Evolutionary conservation across 1,284 basidiomycete genomes (phyloP).

Genomic region (Rhizopogon parksii): DNA sequence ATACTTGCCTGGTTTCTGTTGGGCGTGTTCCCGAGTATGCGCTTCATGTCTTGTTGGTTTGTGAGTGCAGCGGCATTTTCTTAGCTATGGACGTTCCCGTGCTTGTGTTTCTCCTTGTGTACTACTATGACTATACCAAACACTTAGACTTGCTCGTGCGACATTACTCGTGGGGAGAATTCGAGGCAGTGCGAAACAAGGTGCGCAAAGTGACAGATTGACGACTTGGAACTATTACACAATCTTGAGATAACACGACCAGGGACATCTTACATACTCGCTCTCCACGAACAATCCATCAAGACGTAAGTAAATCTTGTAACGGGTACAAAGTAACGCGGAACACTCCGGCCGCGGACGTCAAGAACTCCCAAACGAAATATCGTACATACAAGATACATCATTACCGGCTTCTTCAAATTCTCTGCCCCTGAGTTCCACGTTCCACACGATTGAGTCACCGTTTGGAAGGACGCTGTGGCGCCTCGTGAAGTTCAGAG

Average conservation of each 20-base stretch:
- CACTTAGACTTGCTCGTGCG: conserved; percentile 1
- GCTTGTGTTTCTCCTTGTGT: neutral
- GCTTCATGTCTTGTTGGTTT: conserved; percentile 2
- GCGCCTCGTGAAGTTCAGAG: neutral
- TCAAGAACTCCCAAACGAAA: neutral
- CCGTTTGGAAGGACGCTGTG: neutral
- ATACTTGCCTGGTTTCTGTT: neutral
- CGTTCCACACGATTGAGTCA: neutral
- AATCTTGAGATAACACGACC: neutral
- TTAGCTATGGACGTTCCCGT: conserved; percentile 1
- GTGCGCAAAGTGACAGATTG: neutral
- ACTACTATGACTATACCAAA: conserved; percentile 8
- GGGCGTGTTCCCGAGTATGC: neutral
- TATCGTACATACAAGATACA: conserved; percentile 1
- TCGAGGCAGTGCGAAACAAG: no score
- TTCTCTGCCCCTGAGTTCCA: neutral
- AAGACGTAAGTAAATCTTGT: neutral
- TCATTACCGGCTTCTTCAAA: neutral
- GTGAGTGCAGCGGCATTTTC: conserved; percentile 4
- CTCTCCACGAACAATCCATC: neutral
- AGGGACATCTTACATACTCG: neutral
- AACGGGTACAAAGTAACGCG: neutral
- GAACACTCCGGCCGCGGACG: neutral
- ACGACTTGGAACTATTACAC: neutral
- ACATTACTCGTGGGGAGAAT: no score